Evolutionary conservation across 2,329 filamentous ascomycete species (phyloP), one percentile per base, ranked within the genome.

Genomic region (Hymenoscyphus infarciens): DNA sequence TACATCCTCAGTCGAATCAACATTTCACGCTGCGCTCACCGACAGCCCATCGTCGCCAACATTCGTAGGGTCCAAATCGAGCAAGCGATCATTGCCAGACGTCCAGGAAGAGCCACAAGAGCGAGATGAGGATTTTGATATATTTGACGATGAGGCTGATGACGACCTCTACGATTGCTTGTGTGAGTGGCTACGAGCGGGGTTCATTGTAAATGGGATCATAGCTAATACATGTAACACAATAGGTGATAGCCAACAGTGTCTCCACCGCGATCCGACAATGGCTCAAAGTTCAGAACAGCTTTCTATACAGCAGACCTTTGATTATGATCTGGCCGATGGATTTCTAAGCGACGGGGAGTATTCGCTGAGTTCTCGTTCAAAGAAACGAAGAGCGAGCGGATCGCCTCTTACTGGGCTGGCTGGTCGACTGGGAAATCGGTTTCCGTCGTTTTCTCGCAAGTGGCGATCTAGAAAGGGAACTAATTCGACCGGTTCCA

Each of bases 21-120:
- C 81, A 27, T 69, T 66, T 39, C 67, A 70, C 35, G 79, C 83
- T 16, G 78, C 82, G 22, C 73, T 75, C 4, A 77, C 77, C 68
- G 86, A 87, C 68, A 77, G 77, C 63, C 87, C 81, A 65, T 87
- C 81, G 61, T 88, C 81, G 64, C 87, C 82, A 63, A 82, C 78
- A 58, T 80, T 79, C 63, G 77, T 77, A 45, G 78, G 76, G 61
- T 77, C 78, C 65, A 84, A 86, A 67, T 78, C 84, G 0, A 80
- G 82, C 70, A 91, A 91, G 76, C 82, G 85, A 64, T 83, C 82
- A 59, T 80, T 97, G 65, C 89, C 91, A 16, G 90, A 95, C 71
- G 89, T 97, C 22, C 85, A 92, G 71, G 93, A 97, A 75, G 92
- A 96, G 71, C 87, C 89, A 1, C 77, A 87, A 52, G 89, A 93